Conservation (phyloP, 1,284 basidiomycete genomes). For the Marasmius oreades region DNA sequence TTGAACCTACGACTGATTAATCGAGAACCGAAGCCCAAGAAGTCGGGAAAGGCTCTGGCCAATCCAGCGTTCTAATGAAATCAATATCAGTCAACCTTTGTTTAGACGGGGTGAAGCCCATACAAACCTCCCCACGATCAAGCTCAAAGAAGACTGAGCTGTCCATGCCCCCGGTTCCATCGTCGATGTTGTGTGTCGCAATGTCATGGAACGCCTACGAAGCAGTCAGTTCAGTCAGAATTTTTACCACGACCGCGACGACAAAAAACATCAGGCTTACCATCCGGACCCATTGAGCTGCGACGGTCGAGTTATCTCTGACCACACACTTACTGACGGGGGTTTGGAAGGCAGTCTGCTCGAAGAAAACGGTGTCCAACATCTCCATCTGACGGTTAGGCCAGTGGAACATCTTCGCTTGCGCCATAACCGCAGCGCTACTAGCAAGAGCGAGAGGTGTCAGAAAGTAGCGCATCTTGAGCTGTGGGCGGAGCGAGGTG, state of each 20-base stretch:
- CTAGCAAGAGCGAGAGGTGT: neutral
- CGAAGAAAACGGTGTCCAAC: neutral
- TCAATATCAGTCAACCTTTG: neutral
- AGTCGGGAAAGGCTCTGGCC: constrained; percentile 19
- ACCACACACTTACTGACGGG: neutral
- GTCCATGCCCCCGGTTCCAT: constrained; percentile 27
- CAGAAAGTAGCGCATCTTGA: neutral
- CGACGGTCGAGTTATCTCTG: neutral
- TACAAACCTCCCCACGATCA: constrained; percentile 22
- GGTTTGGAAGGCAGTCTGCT: neutral
- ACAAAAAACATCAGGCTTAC: neutral
- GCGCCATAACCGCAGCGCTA: neutral
- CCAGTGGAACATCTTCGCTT: neutral
- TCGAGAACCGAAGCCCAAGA: constrained; percentile 14
- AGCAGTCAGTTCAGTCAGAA: neutral
- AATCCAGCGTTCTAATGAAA: constrained; percentile 26
- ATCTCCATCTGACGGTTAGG: neutral
- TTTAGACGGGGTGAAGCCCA: neutral
- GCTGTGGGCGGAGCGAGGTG: neutral
- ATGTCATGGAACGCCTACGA: constrained; percentile 28
- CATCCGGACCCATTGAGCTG: constrained; percentile 1
- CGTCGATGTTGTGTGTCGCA: constrained; percentile 22
- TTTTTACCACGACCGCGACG: neutral
- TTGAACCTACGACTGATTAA: constrained; percentile 9
- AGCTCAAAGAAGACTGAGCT: constrained; percentile 27